Percentiles rank a stretch among this genome's conserved stretches.
phyloP scores from a whole-genome alignment of 2,329 filamentous ascomycete genomes.

The Aureobasidium leucospermi region DNA sequence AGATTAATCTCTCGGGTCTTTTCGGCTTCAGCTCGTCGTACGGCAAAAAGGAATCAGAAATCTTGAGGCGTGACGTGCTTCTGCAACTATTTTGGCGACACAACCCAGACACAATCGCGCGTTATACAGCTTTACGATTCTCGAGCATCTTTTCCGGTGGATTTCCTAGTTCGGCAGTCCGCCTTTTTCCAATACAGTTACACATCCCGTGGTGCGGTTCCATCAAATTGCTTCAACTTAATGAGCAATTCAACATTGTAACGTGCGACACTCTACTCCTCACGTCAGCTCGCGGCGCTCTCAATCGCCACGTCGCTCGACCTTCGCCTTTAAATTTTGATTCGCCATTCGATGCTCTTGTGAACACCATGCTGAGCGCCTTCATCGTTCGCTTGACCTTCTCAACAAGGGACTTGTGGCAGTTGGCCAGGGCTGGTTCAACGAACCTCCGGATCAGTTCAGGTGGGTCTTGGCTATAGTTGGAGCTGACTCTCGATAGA shows the following conservation, averaged over 20 bases:
- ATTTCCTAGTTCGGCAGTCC: constrained; percentile 15
- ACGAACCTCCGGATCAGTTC: not conserved
- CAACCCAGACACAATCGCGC: constrained; percentile 4
- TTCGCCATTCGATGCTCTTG: constrained; percentile 1
- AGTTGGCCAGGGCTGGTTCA: not conserved
- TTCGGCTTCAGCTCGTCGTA: constrained; percentile 10
- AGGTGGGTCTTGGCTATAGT: not conserved
- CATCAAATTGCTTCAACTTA: constrained; percentile 12
- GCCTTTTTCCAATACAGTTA: constrained; percentile 13
- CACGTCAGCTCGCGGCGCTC: constrained; percentile 1
- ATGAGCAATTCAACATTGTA: constrained; percentile 15
- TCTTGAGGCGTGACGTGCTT: constrained; percentile 11
- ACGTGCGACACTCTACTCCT: constrained; percentile 12
- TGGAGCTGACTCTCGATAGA: not conserved
- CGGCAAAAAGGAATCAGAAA: constrained; percentile 11
- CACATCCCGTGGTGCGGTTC: constrained; percentile 13
- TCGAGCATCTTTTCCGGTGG: constrained; percentile 12
- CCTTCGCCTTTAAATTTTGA: not conserved
- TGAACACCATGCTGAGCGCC: constrained; percentile 6
- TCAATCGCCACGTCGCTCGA: constrained; percentile 11
- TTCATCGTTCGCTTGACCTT: not conserved
- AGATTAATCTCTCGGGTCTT: constrained; percentile 12
- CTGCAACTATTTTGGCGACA: constrained; percentile 13
- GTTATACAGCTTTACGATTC: constrained; percentile 13
- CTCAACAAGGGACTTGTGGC: not conserved